phyloP scores from a whole-genome alignment of 1,284 basidiomycete species.

The Ceratobasidium sp. region DNA sequence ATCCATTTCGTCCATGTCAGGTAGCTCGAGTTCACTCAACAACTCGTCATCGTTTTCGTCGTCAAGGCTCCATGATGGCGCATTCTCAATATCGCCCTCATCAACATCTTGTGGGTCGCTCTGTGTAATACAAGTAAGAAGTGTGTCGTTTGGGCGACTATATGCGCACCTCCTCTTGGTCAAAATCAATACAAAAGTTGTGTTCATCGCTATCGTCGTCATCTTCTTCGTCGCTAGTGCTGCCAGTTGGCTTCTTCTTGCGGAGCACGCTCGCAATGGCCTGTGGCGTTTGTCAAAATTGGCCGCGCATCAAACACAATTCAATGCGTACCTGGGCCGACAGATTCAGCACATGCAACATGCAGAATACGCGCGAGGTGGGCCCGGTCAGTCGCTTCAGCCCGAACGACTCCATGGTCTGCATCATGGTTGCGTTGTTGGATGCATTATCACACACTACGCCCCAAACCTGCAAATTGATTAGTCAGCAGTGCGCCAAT shows the following conservation, averaged over 20 bases:
- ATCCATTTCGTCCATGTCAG: not conserved
- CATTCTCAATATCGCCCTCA: not conserved
- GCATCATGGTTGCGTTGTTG: slow-evolving; percentile 7
- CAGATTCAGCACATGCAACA: slow-evolving; percentile 2
- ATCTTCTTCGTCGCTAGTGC: not conserved
- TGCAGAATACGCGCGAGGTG: not conserved
- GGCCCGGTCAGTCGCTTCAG: not conserved
- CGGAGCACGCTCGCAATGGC: not conserved
- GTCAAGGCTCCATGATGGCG: not conserved
- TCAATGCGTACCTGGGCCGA: not conserved
- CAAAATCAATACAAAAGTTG: not conserved
- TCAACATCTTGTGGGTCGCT: not conserved
- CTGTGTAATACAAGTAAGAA: not conserved
- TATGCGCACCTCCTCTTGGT: not conserved
- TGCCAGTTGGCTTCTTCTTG: too few species aligned
- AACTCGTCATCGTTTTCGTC: not conserved
- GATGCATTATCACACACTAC: not conserved
- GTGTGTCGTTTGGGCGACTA: not conserved
- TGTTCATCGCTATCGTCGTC: not conserved
- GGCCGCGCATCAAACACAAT: too few species aligned
- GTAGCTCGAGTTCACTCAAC: not conserved
- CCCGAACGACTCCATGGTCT: not conserved
- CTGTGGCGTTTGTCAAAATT: too few species aligned
- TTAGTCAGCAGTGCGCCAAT: too few species aligned
- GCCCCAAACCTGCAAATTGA: slow-evolving; percentile 15